Evolutionary conservation across 768 basidiomycete genomes (phyloP).

Genomic region (Pleurotus sapidus): DNA sequence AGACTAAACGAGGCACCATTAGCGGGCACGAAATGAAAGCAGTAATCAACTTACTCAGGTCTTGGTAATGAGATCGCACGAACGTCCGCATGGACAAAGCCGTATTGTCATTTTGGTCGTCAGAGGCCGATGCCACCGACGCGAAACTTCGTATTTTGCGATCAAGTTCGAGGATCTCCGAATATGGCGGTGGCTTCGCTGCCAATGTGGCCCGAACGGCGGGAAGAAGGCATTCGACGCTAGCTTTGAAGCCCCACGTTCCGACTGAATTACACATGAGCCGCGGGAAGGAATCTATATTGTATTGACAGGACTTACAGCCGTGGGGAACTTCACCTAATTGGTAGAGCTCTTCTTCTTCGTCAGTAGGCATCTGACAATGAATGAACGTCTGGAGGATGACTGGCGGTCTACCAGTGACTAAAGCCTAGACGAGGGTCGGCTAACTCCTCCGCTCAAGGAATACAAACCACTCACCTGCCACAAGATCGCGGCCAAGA

Average conservation of each 20-base stretch:
- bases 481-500: constrained; percentile 46
- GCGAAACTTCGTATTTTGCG: constrained; percentile 40
- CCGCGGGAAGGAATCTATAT: background rate
- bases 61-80: constrained; percentile 41
- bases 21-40: constrained; percentile 4
- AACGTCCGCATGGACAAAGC: constrained; percentile 39
- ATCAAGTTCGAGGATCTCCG: constrained; percentile 46
- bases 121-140: constrained; percentile 17
- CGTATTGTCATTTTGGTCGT: constrained; percentile 24
- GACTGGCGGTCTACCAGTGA: constrained; percentile 47
- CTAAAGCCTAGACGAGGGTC: constrained; percentile 31
- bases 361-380: constrained; percentile 41
- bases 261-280: constrained; percentile 31
- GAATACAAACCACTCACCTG: constrained; percentile 30
- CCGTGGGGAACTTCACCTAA: constrained; percentile 40
- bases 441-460: background rate
- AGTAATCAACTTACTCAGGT: constrained; percentile 31
- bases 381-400: constrained; percentile 41
- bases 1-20: constrained; percentile 28
- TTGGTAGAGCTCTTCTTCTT: constrained; percentile 43
- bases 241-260: constrained; percentile 42
- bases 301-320: constrained; percentile 31
- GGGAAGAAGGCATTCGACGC: constrained; percentile 38
- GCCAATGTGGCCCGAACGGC: constrained; percentile 37
- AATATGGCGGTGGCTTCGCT: constrained; percentile 42